These are phyloP conservation scores for Penicillium sp. DNA, from an alignment of 2,329 filamentous ascomycete species.

Conservation along the genomic window DNA sequence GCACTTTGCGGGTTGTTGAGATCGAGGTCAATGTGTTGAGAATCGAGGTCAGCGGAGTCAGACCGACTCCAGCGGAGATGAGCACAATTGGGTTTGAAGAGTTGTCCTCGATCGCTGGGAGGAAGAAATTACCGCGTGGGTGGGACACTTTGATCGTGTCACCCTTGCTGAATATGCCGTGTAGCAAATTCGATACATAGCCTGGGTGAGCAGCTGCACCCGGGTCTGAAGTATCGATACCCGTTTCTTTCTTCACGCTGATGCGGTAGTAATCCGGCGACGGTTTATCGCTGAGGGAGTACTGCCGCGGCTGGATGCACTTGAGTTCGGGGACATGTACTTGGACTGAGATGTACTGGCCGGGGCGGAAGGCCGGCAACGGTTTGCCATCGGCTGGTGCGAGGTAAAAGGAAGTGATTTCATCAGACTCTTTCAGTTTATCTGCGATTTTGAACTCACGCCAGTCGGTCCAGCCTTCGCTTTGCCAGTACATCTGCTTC, in stretches of 20 bases:
- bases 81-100: constrained; percentile 53
- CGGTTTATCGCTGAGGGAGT: constrained; percentile 68
- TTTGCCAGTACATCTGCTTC: constrained; percentile 59
- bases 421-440: constrained; percentile 65
- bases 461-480: constrained; percentile 65
- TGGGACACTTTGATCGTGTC: constrained; percentile 65
- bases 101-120: constrained; percentile 38
- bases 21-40: constrained; percentile 51
- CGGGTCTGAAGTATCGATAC: constrained; percentile 49
- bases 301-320: constrained; percentile 67
- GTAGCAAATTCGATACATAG: constrained; percentile 67
- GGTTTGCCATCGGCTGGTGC: constrained; percentile 59
- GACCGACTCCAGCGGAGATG: constrained; percentile 61
- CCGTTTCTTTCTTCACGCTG: constrained; percentile 66
- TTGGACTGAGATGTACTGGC: constrained; percentile 69
- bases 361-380: constrained; percentile 65
- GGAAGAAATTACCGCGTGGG: constrained; percentile 62
- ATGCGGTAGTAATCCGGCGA: constrained; percentile 64
- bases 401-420: constrained; percentile 70
- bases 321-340: constrained; percentile 58
- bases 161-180: constrained; percentile 61
- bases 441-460: constrained; percentile 63
- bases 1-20: constrained; percentile 50
- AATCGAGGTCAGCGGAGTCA: constrained; percentile 61
- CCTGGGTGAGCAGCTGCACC: constrained; percentile 56